phyloP scores from a whole-genome alignment of 164 flowering plant species.

The Cinnamomum micranthum region DNA sequence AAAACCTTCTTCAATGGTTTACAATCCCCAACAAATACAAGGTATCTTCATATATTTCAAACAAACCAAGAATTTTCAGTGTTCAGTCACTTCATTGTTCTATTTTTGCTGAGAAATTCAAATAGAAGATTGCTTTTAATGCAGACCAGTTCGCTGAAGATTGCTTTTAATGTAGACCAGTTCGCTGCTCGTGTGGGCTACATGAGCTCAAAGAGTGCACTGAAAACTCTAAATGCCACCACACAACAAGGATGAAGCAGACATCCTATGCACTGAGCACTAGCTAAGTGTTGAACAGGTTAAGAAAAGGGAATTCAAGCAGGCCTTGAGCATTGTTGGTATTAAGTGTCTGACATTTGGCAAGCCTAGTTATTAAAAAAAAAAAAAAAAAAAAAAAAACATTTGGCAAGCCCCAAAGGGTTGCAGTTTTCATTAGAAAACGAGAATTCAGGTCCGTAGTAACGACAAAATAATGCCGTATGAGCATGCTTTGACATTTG shows the following conservation, averaged over 20 bases:
- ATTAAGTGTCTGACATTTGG: neutral
- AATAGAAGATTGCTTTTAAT: neutral
- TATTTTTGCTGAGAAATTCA: neutral
- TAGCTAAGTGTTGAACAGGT: neutral
- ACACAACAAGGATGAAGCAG: neutral
- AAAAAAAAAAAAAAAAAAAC: too few relatives aligned
- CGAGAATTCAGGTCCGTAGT: too few relatives aligned
- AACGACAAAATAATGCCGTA: too few relatives aligned
- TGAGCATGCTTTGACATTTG: too few relatives aligned
- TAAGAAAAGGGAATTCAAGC: too few relatives aligned
- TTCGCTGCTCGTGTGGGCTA: neutral
- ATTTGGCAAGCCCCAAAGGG: too few relatives aligned
- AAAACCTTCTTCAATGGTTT: neutral
- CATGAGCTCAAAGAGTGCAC: neutral
- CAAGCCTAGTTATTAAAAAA: too few relatives aligned
- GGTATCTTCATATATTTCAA: too few relatives aligned
- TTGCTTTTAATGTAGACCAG: neutral
- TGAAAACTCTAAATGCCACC: neutral
- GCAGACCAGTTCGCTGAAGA: neutral
- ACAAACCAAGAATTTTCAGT: neutral
- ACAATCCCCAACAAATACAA: too few relatives aligned
- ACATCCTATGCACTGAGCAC: neutral
- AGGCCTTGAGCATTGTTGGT: too few relatives aligned
- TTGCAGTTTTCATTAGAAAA: too few relatives aligned
- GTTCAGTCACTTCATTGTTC: too few relatives aligned